These are phyloP conservation scores for Cryomyces minteri DNA, from an alignment of 495 filamentous ascomycete species.

Conservation along the genomic window DNA sequence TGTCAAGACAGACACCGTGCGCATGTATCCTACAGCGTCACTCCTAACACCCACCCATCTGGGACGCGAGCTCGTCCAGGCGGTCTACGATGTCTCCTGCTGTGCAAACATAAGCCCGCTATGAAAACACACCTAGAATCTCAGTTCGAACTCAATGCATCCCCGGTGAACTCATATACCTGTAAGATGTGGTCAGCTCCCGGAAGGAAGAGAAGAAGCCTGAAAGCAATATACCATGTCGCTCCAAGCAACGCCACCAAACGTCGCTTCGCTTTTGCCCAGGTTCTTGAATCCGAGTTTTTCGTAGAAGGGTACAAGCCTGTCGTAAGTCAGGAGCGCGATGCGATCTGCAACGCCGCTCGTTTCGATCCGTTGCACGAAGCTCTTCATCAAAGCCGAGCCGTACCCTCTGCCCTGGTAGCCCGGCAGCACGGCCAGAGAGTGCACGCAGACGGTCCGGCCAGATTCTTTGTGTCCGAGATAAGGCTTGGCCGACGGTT, in stretches of 20 bases:
- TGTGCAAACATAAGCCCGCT: no score
- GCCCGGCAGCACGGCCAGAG: slow-evolving; percentile 56
- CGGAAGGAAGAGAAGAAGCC: background rate
- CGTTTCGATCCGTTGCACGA: slow-evolving; percentile 49
- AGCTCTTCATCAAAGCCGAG: slow-evolving; percentile 56
- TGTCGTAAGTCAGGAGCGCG: slow-evolving; percentile 59
- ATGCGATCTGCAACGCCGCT: slow-evolving; percentile 51
- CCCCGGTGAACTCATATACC: no score
- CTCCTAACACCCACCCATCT: no score
- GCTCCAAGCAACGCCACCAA: slow-evolving; percentile 67
- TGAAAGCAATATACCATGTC: slow-evolving; percentile 36
- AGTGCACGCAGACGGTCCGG: slow-evolving; percentile 62
- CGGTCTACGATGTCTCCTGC: no score
- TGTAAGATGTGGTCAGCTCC: no score
- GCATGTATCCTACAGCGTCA: no score
- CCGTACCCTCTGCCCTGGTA: slow-evolving; percentile 61
- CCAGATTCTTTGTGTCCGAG: slow-evolving; percentile 54
- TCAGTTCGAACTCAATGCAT: no score
- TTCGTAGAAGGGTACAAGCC: slow-evolving; percentile 57
- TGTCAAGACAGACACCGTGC: no score
- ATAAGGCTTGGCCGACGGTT: slow-evolving; percentile 7
- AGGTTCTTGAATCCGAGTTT: slow-evolving; percentile 49
- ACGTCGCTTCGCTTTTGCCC: slow-evolving; percentile 44
- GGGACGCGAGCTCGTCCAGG: no score
- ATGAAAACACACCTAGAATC: no score